phyloP scores from a whole-genome alignment of 1,139 yeast genomes.

The Petasospora rhodanensis region DNA sequence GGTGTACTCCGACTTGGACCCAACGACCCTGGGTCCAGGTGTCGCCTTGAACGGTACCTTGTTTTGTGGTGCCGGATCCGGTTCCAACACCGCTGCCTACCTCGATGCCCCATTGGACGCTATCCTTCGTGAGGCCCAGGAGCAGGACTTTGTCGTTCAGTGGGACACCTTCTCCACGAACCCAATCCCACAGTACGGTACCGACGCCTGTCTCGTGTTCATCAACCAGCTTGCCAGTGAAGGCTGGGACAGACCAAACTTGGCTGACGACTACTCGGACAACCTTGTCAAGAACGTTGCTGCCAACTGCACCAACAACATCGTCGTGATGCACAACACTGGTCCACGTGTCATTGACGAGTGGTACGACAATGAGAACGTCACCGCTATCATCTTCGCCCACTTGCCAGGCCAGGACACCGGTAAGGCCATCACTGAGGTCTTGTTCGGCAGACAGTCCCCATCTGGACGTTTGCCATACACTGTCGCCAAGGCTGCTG shows the following conservation, averaged over 20 bases:
- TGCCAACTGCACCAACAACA: conserved; percentile 46
- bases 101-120: conserved; percentile 51
- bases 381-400: conserved; percentile 50
- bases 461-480: conserved; percentile 56
- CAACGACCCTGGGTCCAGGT: too few species aligned
- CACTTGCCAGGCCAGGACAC: conserved; percentile 31
- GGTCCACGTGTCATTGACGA: conserved; percentile 48
- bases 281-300: too few species aligned
- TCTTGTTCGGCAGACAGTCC: conserved; percentile 39
- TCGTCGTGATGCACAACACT: conserved; percentile 53
- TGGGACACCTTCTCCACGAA: conserved; percentile 38
- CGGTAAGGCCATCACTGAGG: conserved; percentile 8
- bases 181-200: conserved; percentile 33
- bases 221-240: conserved; percentile 51
- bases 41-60: too few species aligned
- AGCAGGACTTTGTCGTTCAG: conserved; percentile 39
- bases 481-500: conserved; percentile 44
- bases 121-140: conserved; percentile 26
- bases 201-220: conserved; percentile 46
- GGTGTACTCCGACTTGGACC: conserved; percentile 41
- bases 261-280: conserved; percentile 42
- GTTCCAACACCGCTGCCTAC: conserved; percentile 44
- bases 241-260: conserved; percentile 46
- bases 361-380: conserved; percentile 53
- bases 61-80: conserved; percentile 48